Base-by-base conservation (phyloP, 164 flowering plant species). In the Chimonanthus praecox region DNA sequence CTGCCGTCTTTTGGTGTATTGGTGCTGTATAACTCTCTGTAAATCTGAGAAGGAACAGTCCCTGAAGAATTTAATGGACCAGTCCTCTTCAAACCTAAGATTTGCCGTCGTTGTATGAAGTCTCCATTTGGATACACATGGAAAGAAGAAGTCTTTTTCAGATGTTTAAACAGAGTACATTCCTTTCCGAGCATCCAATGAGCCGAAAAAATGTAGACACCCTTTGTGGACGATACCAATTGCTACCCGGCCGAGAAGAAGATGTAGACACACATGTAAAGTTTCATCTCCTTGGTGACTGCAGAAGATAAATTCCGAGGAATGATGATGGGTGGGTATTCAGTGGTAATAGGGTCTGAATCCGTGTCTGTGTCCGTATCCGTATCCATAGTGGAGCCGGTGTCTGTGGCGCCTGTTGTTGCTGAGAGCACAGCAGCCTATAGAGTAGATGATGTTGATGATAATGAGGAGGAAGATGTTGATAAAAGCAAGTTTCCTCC, bases 401-500 rank as follows among this genome's bases (percentile, higher is more conserved):
- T 9, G 16, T 11, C n/a, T 58, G 16, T 71, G 72, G 9, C 44
- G 3, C 9, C 72, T 54, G 15, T 54, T 78, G 69, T 75, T 75
- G 44, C 63, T 67, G 69, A 69, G 68, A 21, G 83, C 83, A 3
- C 77, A 76, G 20, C 77, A 73, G 4, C 81, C 79, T 11, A 81
- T 54, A 11, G 75, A 58, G 66, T 75, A 75, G 46, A 81, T 15
- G 47, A 78, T 4, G 2, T 70, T 68, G 60, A 83, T 58, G 75
- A 82, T 6, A 21, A 82, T 10, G 45, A 83, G 51, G 47, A 84
- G 4, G 20, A 51, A 51, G n/a, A 49, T 6, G 64, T 81, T 83
- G 58, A 79, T 33, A 2, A 77, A 43, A n/a, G 77, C 64, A 20
- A 85, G 45, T 16, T 33, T 72, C 68, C 77, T 82, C 89, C 87